Evolutionary conservation across 176 grass and related monocot species (phyloP).

Genomic region (Oryza brachyantha): DNA sequence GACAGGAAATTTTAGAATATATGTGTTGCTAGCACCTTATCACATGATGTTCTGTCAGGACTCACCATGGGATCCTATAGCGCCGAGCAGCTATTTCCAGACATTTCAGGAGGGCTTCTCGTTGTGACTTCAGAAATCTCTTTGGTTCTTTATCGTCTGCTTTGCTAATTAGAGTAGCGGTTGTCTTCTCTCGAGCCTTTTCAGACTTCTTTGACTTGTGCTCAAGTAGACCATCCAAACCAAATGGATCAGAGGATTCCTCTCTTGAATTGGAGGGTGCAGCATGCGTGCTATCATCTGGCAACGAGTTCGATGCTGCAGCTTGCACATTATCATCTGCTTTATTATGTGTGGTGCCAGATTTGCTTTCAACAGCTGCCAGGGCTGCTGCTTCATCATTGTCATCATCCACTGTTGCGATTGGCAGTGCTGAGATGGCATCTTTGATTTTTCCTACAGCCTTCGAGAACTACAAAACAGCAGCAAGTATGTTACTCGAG

Average conservation of each 20-base stretch:
- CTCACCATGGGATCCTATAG: slow-evolving; percentile 78
- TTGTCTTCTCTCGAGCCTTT: slow-evolving; percentile 46
- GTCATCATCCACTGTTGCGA: slow-evolving; percentile 65
- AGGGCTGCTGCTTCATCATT: slow-evolving; percentile 59
- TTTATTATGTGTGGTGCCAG: slow-evolving; percentile 5
- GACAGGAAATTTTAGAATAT: not conserved
- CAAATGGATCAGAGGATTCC: slow-evolving; percentile 72
- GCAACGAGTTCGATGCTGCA: not conserved
- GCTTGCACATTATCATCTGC: not conserved
- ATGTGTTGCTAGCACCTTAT: not conserved
- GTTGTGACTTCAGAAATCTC: slow-evolving; percentile 57
- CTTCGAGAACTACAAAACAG: slow-evolving; percentile 69
- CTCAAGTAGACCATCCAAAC: slow-evolving; percentile 68
- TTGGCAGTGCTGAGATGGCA: slow-evolving; percentile 59
- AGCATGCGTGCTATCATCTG: not conserved
- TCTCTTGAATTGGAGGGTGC: slow-evolving; percentile 14
- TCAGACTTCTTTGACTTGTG: slow-evolving; percentile 52
- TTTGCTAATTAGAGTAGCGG: slow-evolving; percentile 35
- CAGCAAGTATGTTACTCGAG: not conserved
- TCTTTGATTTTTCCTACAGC: slow-evolving; percentile 87
- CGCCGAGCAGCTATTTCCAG: slow-evolving; percentile 80
- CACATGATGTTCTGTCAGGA: not conserved
- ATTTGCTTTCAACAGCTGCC: slow-evolving; percentile 45
- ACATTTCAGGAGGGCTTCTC: slow-evolving; percentile 81
- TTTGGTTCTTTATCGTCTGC: slow-evolving; percentile 49